Evolutionary conservation across 2,329 filamentous ascomycete species (phyloP), one percentile per base, ranked within the genome.

Genomic region (Penicillium hordei): DNA sequence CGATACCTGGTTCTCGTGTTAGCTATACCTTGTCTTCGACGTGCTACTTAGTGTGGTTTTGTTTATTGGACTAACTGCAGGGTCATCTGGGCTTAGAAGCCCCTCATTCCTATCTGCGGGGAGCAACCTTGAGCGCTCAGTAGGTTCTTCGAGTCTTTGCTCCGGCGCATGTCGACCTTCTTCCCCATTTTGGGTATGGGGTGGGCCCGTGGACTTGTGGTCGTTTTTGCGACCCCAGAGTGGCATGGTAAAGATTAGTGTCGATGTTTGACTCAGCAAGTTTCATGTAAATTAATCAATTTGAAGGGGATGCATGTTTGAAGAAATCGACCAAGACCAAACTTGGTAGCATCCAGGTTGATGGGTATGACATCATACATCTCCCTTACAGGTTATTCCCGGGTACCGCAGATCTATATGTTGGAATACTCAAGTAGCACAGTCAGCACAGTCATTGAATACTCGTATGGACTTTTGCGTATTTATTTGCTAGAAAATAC

Each of bases 1-100:
- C 3, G 91, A 90, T 25, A 90, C 87, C 78, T 80, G 34, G 13
- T 15, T 27, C 19, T 25, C 12, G 8, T 19, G 21, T 59, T 57
- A 55, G 42, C 23, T 38, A 15, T 17, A 5, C 6, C 12, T 19
- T 25, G 15, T 46, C 13, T 13, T 33, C 17, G n/a, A 17, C 1
- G 2, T 44, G 21, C 2, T n/a, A 6, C 15, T 12, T 15, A 4
- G 4, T 23, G 29, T 33, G 13, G 10, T 33, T 9, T 19, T 6
- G 12, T 19, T 19, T 31, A 25, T 43, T 36, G 12, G 9, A 57
- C 63, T 51, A 49, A 67, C 65, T 19, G 65, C 65, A 8, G 65
- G 65, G 54, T 67, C 65, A 55, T 67, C 64, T 13, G 65, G 65
- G 15, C 59, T 66, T 31, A 67, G n/a, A 4, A 57, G 62, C 5